A percentile compares a stretch with the other conserved stretches of the same genome.
These are phyloP conservation scores for Pulveroboletus sp. DNA, from an alignment of 768 basidiomycete species.

Conservation along the genomic window DNA sequence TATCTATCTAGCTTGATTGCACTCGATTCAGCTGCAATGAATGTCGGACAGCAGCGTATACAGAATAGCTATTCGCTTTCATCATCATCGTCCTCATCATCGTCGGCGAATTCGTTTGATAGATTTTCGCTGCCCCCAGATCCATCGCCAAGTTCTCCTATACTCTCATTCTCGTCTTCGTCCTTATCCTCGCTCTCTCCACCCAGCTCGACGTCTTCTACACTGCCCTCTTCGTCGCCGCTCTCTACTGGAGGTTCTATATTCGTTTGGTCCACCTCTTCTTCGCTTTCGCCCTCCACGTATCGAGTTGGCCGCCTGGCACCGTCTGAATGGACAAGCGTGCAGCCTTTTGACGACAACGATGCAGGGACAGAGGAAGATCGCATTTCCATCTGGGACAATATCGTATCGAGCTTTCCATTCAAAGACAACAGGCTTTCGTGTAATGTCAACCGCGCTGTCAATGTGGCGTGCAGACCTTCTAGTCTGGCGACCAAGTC, in stretches of 20 bases:
- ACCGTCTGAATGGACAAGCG: slow-evolving; percentile 32
- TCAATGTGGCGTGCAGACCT: slow-evolving; percentile 75
- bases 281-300: slow-evolving; percentile 78
- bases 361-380: slow-evolving; percentile 64
- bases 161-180: slow-evolving; percentile 40
- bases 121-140: slow-evolving; percentile 36
- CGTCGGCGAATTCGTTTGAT: slow-evolving; percentile 53
- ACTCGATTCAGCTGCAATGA: neutral
- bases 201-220: slow-evolving; percentile 76
- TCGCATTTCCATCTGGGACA: slow-evolving; percentile 89
- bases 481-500: slow-evolving; percentile 86
- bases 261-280: slow-evolving; percentile 56
- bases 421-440: slow-evolving; percentile 80
- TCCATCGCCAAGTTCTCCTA: slow-evolving; percentile 37
- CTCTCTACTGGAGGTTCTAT: slow-evolving; percentile 59
- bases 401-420: slow-evolving; percentile 88
- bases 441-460: slow-evolving; percentile 74
- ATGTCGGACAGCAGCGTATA: neutral
- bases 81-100: slow-evolving; percentile 52
- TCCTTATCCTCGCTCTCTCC: slow-evolving; percentile 52
- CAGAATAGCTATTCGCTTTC: slow-evolving; percentile 41
- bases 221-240: slow-evolving; percentile 64
- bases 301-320: slow-evolving; percentile 47
- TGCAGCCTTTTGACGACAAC: slow-evolving; percentile 40
- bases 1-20: slow-evolving; percentile 2